phyloP scores from a whole-genome alignment of 768 basidiomycete species.

The Cubamyces sp. region DNA sequence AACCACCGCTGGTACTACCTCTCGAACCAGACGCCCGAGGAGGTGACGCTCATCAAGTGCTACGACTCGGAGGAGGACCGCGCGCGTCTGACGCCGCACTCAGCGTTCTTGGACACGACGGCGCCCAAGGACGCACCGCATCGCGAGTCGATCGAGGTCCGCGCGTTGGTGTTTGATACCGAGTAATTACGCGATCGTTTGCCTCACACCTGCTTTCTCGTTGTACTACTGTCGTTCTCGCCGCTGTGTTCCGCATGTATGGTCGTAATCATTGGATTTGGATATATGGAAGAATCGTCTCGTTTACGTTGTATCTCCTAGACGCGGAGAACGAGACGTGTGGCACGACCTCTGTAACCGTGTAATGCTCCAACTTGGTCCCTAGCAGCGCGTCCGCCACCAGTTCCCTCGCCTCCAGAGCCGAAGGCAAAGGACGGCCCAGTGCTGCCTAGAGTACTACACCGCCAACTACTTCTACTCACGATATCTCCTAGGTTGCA shows the following conservation, averaged over 20 bases:
- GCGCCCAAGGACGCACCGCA: conserved; percentile 37
- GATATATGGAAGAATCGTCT: no score
- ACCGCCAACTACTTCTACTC: no score
- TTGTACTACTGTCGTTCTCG: no score
- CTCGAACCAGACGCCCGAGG: conserved; percentile 41
- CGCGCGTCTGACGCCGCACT: conserved; percentile 42
- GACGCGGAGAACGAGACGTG: no score
- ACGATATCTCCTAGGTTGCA: no score
- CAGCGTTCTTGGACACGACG: conserved; percentile 39
- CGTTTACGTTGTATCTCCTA: no score
- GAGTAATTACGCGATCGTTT: conserved; percentile 24
- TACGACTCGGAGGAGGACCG: conserved; percentile 41
- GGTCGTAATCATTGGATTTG: no score
- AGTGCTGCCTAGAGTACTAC: neutral
- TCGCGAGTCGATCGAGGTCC: conserved; percentile 44
- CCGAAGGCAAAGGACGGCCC: neutral
- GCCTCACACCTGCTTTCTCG: no score
- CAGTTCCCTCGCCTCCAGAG: neutral
- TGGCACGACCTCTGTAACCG: neutral
- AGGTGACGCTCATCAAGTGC: conserved; percentile 45
- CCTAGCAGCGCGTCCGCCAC: neutral
- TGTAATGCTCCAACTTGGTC: neutral
- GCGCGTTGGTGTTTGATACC: conserved; percentile 42
- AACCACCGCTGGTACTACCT: conserved; percentile 44
- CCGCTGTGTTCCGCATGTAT: no score